phyloP scores from a whole-genome alignment of 164 flowering plant species.

The Protea cynaroides region DNA sequence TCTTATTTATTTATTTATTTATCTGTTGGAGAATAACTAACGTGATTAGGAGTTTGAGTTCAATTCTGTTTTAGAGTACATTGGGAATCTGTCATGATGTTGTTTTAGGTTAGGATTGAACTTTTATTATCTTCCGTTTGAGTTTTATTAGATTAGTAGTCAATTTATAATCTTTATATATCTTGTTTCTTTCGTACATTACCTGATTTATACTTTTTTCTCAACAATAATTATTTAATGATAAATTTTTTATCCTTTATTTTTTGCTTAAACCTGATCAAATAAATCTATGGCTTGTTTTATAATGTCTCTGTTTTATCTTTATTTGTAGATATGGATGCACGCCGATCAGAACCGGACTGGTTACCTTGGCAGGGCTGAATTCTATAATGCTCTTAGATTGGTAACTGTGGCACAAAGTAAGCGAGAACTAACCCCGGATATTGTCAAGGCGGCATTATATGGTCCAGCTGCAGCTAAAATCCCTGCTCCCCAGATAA shows the following conservation, averaged over 20 bases:
- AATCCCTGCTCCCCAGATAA: constrained; percentile 94
- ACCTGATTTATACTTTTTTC: background rate
- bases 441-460: constrained; percentile 85
- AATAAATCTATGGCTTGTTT: background rate
- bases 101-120: too few species aligned
- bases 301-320: background rate
- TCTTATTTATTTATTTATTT: too few species aligned
- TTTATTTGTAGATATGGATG: constrained; percentile 67
- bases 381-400: constrained; percentile 88
- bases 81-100: too few species aligned
- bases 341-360: constrained; percentile 66
- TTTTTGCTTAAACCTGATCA: too few species aligned
- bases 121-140: too few species aligned
- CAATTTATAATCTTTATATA: too few species aligned
- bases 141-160: too few species aligned
- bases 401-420: constrained; percentile 97
- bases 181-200: background rate
- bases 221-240: background rate
- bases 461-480: constrained; percentile 86
- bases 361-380: constrained; percentile 81
- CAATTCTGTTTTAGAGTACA: too few species aligned
- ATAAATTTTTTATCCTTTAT: background rate
- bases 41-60: too few species aligned
- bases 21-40: too few species aligned
- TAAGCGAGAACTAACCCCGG: constrained; percentile 83